Base-by-base conservation (phyloP, 345 rosid genomes). In the Zanthoxylum bungeanum region DNA sequence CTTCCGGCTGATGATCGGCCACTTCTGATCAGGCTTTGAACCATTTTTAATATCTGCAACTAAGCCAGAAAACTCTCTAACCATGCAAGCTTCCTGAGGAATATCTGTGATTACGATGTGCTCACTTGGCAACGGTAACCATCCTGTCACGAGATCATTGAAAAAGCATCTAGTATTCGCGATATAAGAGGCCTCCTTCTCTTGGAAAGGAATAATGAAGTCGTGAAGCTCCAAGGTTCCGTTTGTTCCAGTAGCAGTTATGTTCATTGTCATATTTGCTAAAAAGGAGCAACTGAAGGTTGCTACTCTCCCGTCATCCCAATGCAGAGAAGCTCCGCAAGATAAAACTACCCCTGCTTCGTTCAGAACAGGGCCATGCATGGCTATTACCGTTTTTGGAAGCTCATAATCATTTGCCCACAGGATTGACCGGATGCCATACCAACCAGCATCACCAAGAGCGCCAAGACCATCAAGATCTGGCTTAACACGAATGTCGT, bases 401-500 rank as follows among this genome's bases (percentile, higher is more conserved):
- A 91, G 85, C 63, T 91, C 81, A 70, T 85, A 89, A 73, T 86
- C 80, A 63, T 81, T 81, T 3, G 75, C 89, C 74, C 85, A 85
- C 59, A 93, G 79, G 75, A 77, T 76, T 31, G 90, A 78, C 74
- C 90, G 78, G 71, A 87, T 76, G 51, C 87, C 73, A 70, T 93
- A 93, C 98, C 98, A 93, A 30, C 98, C 97, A n/a, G 85, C 80
- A 58, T 93, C 98, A 9, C 97, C 98, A 0, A 93, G 91, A 5
- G 94, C 85, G 22, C 98, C 98, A 3, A 86, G 96, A 12, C 85
- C 84, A 49, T 93, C 97, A 0, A 93, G 97, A 58, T 89, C 88
- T 25, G 94, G 93, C 82, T 89, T 91, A 22, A 91, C 96, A n/a
- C 94, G 89, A 42, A 87, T 85, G 77, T 91, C 88, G 37, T 87